Percentiles rank a stretch among this genome's conserved stretches.
Conservation (phyloP, 73 alveolate genomes). For the Paramecium primaurelia region DNA sequence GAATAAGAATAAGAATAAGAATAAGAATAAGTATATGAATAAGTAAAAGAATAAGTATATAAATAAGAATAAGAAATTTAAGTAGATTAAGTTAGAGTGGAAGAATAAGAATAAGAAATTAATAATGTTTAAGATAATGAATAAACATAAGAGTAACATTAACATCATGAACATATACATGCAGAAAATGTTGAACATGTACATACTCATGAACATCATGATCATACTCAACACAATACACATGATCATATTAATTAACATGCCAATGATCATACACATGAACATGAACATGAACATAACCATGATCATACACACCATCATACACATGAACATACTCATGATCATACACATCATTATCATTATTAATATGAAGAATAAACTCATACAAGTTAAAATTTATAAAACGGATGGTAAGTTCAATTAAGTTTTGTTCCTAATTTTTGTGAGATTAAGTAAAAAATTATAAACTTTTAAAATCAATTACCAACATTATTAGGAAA, state of each 20-base stretch:
- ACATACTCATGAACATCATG: neutral
- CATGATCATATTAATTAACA: neutral
- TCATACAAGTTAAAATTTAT: neutral
- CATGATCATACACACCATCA: neutral
- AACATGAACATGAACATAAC: neutral
- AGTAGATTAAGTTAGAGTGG: no score
- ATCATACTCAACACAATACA: neutral
- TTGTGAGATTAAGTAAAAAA: neutral
- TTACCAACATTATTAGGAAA: neutral
- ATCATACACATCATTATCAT: neutral
- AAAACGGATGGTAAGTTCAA: neutral
- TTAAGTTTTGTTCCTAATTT: neutral
- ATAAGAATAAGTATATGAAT: no score
- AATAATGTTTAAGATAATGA: neutral
- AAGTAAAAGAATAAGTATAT: no score
- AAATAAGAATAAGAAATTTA: neutral
- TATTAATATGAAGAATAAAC: neutral
- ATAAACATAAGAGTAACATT: neutral
- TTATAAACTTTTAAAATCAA: neutral
- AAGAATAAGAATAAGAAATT: neutral
- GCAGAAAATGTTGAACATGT: neutral
- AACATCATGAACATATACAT: neutral
- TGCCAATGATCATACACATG: neutral
- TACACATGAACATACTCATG: neutral
- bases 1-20: neutral